phyloP scores from a whole-genome alignment of 2,329 filamentous ascomycete genomes.

The Aspergillus alliaceus region DNA sequence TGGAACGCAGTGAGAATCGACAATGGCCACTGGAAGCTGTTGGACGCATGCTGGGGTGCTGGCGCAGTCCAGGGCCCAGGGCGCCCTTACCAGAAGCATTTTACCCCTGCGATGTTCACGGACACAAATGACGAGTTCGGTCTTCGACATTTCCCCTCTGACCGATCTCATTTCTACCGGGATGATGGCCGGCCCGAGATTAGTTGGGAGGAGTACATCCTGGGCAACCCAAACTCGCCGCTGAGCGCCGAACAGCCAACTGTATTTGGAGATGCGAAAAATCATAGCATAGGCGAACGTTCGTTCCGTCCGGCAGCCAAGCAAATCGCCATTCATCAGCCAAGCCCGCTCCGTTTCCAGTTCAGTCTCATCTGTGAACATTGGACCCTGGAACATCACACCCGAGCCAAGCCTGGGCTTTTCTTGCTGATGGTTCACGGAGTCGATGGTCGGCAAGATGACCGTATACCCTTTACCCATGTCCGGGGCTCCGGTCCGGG shows the following conservation, averaged over 20 bases:
- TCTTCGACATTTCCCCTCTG: conserved; percentile 71
- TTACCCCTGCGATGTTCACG: conserved; percentile 63
- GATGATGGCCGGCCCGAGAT: conserved; percentile 63
- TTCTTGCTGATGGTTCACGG: conserved; percentile 69
- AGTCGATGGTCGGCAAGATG: conserved; percentile 64
- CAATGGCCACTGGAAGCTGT: conserved; percentile 81
- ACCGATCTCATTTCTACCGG: conserved; percentile 70
- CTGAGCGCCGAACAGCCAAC: conserved; percentile 44
- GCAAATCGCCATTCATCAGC: conserved; percentile 61
- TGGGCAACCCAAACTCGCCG: conserved; percentile 56
- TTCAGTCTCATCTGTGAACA: conserved; percentile 79
- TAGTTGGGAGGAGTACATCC: conserved; percentile 80
- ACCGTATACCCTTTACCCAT: conserved; percentile 67
- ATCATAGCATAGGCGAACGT: conserved; percentile 53
- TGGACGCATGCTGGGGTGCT: conserved; percentile 93
- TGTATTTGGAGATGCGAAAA: conserved; percentile 49
- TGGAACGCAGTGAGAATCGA: conserved; percentile 95
- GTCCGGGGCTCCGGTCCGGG: conserved; percentile 36
- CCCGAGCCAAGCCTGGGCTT: conserved; percentile 63
- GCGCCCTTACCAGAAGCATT: conserved; percentile 64
- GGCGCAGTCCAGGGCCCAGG: conserved; percentile 61
- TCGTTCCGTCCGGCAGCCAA: conserved; percentile 63
- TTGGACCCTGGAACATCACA: conserved; percentile 67
- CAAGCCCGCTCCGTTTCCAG: conserved; percentile 68
- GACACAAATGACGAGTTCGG: conserved; percentile 79